Percentiles rank a stretch among this genome's conserved stretches.
Conservation (phyloP, 2,329 filamentous ascomycete genomes). For the Pseudocercospora crystallina region DNA sequence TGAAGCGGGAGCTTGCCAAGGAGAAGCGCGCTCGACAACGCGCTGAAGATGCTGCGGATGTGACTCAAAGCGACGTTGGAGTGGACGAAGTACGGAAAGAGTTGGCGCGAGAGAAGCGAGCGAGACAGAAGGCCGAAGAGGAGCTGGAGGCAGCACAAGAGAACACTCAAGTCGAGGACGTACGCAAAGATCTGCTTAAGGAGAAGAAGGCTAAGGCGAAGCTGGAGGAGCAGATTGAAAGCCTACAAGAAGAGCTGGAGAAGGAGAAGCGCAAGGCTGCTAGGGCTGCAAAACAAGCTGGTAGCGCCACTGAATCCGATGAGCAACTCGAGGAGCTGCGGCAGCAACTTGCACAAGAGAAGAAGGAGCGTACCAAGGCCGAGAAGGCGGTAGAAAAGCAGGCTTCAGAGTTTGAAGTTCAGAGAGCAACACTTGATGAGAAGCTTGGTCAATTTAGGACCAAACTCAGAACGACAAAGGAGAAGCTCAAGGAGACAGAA, state of each 20-base stretch:
- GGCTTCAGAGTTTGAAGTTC: slow-evolving; percentile 60
- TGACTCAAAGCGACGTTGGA: slow-evolving; percentile 33
- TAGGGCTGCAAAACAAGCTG: slow-evolving; percentile 42
- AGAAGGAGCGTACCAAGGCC: slow-evolving; percentile 51
- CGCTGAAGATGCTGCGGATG: slow-evolving; percentile 38
- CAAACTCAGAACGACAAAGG: slow-evolving; percentile 69
- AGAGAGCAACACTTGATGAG: slow-evolving; percentile 66
- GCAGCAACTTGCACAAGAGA: slow-evolving; percentile 52
- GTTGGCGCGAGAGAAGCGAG: slow-evolving; percentile 34
- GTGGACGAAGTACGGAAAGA: slow-evolving; percentile 34
- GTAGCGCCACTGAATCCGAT: slow-evolving; percentile 43
- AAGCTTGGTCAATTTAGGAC: slow-evolving; percentile 68
- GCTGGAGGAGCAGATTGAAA: slow-evolving; percentile 39
- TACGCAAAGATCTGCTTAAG: slow-evolving; percentile 34
- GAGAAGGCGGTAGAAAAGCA: slow-evolving; percentile 58
- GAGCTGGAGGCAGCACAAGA: slow-evolving; percentile 40
- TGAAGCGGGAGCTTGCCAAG: slow-evolving; percentile 47
- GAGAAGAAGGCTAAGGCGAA: slow-evolving; percentile 34
- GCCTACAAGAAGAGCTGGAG: slow-evolving; percentile 33
- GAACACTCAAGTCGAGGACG: slow-evolving; percentile 35
- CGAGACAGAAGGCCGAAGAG: slow-evolving; percentile 34
- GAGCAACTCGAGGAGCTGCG: slow-evolving; percentile 49
- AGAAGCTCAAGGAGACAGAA: slow-evolving; percentile 68
- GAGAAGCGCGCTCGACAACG: slow-evolving; percentile 48
- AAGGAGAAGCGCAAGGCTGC: slow-evolving; percentile 35